A percentile compares a stretch with the other conserved stretches of the same genome.
These are phyloP conservation scores for Exophiala bonariae DNA, from an alignment of 2,329 filamentous ascomycete genomes.

Conservation along the genomic window DNA sequence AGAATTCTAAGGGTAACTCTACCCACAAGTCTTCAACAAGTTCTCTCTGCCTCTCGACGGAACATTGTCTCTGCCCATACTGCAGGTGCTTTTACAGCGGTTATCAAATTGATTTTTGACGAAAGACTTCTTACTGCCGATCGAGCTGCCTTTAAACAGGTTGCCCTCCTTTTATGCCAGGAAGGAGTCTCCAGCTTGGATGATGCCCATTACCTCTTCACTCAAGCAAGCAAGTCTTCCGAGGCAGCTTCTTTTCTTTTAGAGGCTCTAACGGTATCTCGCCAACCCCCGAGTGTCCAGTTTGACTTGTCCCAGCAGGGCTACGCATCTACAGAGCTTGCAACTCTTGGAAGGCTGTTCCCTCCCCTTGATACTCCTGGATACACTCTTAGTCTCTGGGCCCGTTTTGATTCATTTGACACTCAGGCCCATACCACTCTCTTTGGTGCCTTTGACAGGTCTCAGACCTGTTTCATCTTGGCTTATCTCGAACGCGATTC, in stretches of 20 bases:
- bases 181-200: slow-evolving; percentile 79
- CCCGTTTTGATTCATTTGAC: slow-evolving; percentile 86
- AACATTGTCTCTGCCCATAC: slow-evolving; percentile 72
- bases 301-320: slow-evolving; percentile 90
- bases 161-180: slow-evolving; percentile 68
- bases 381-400: slow-evolving; percentile 89
- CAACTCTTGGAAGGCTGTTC: slow-evolving; percentile 80
- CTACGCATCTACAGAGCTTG: slow-evolving; percentile 85
- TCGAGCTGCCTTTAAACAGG: slow-evolving; percentile 59
- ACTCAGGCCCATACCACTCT: slow-evolving; percentile 83
- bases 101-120: slow-evolving; percentile 64
- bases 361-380: slow-evolving; percentile 76
- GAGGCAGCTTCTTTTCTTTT: slow-evolving; percentile 68
- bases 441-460: slow-evolving; percentile 90
- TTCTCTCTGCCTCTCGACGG: slow-evolving; percentile 63
- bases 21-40: slow-evolving; percentile 61
- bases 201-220: slow-evolving; percentile 76
- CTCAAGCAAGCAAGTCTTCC: slow-evolving; percentile 53
- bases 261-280: slow-evolving; percentile 70
- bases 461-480: slow-evolving; percentile 89
- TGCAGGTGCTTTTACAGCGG: slow-evolving; percentile 67
- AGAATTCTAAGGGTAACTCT: slow-evolving; percentile 52
- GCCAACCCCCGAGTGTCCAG: slow-evolving; percentile 81
- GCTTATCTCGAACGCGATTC: slow-evolving; percentile 93
- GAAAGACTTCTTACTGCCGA: slow-evolving; percentile 57